phyloP scores from a whole-genome alignment of 2,329 filamentous ascomycete genomes.

The Cordyceps javanica region DNA sequence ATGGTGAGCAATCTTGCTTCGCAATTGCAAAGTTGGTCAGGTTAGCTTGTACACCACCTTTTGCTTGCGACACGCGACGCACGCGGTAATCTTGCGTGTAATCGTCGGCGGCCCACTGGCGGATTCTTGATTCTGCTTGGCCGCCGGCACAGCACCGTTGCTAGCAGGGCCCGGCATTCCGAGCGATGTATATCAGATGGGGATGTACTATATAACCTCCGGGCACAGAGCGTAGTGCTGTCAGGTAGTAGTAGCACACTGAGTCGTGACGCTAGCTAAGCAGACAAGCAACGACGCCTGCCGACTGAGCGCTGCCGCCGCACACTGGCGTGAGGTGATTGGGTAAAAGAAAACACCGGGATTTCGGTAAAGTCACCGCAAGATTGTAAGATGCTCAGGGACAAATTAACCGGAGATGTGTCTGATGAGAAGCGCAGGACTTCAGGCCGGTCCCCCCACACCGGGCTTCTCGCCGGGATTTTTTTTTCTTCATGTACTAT shows the following conservation, averaged over 20 bases:
- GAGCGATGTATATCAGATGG: background rate
- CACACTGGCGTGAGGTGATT: background rate
- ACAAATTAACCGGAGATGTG: background rate
- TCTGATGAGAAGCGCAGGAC: background rate
- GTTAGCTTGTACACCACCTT: constrained; percentile 19
- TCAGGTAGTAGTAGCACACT: background rate
- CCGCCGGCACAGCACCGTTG: background rate
- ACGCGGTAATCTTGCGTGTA: constrained; percentile 28
- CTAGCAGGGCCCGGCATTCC: background rate
- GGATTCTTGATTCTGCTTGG: background rate
- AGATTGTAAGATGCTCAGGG: background rate
- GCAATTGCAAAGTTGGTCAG: background rate
- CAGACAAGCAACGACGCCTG: background rate
- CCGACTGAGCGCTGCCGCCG: background rate
- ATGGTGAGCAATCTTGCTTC: background rate
- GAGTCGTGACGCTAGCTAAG: background rate
- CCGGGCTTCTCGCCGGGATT: constrained; percentile 5
- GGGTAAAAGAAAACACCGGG: background rate
- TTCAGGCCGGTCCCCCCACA: background rate
- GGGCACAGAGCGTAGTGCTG: background rate
- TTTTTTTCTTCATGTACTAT: background rate
- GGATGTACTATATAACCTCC: background rate
- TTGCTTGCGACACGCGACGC: constrained; percentile 33
- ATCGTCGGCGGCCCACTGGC: constrained; percentile 24
- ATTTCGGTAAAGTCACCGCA: background rate